Percentiles rank a stretch among this genome's conserved stretches.
phyloP scores from a whole-genome alignment of 1,284 basidiomycete genomes.

The Coniferiporia sulphurascens region DNA sequence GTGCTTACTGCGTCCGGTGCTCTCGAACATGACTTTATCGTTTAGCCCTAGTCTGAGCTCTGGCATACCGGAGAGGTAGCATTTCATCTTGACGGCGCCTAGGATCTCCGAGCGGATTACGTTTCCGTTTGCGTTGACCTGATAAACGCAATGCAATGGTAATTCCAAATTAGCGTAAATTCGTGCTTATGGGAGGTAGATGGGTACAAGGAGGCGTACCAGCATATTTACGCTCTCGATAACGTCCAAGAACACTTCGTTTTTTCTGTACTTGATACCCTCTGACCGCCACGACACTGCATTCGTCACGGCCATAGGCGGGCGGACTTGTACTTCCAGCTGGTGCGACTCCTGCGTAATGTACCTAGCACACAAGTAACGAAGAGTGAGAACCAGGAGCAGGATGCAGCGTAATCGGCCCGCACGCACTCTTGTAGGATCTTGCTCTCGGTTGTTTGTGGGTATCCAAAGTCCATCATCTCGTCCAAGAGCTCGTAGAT shows the following conservation, averaged over 20 bases:
- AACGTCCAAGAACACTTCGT: slow-evolving; percentile 99
- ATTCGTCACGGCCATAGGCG: slow-evolving; percentile 97
- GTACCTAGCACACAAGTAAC: slow-evolving; percentile 45
- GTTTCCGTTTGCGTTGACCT: slow-evolving; percentile 97
- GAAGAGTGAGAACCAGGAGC: not conserved
- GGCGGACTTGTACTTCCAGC: slow-evolving; percentile 92
- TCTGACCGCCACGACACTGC: slow-evolving; percentile 99
- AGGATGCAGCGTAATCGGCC: not conserved
- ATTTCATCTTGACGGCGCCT: slow-evolving; percentile 99
- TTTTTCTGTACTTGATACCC: slow-evolving; percentile 97
- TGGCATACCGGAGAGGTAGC: slow-evolving; percentile 98
- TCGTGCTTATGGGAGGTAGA: not conserved
- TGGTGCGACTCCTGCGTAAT: slow-evolving; percentile 99
- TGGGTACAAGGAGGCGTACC: slow-evolving; percentile 39
- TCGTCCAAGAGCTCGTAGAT: slow-evolving; percentile 98
- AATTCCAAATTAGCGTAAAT: slow-evolving; percentile 8
- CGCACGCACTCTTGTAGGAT: slow-evolving; percentile 88
- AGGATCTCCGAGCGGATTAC: slow-evolving; percentile 97
- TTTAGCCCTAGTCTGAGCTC: slow-evolving; percentile 94
- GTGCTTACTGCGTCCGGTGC: slow-evolving; percentile 83
- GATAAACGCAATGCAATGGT: not conserved
- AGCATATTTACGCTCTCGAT: slow-evolving; percentile 97
- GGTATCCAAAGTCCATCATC: slow-evolving; percentile 99
- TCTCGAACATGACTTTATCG: slow-evolving; percentile 99
- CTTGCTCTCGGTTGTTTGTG: slow-evolving; percentile 99